Percentiles rank a stretch among this genome's conserved stretches.
These are phyloP conservation scores for Bathelium albidoporum DNA, from an alignment of 495 filamentous ascomycete genomes.

Conservation along the genomic window DNA sequence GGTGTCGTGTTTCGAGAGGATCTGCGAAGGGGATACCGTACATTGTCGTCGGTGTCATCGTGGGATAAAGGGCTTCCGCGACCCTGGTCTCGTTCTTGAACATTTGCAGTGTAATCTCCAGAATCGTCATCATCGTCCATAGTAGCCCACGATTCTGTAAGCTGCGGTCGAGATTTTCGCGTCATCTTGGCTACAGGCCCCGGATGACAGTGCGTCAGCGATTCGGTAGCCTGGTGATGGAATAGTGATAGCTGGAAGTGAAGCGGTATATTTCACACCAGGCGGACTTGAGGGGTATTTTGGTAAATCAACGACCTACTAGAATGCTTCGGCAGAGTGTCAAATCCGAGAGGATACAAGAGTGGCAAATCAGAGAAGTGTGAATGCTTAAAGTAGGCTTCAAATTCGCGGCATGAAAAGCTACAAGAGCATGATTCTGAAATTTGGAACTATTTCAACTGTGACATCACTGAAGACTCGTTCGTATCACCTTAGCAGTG, in stretches of 20 bases:
- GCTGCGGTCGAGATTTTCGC: conserved; percentile 15
- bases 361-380: conserved; percentile 3
- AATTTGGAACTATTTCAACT: too few species aligned
- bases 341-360: too few species aligned
- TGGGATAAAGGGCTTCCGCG: not conserved
- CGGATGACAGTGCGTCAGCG: too few species aligned
- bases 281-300: too few species aligned
- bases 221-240: too few species aligned
- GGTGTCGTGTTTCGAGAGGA: not conserved
- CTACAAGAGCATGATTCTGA: not conserved
- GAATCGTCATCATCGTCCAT: conserved; percentile 21
- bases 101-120: conserved; percentile 1
- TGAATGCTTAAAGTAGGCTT: not conserved
- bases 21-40: conserved; percentile 1
- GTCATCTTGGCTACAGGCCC: not conserved
- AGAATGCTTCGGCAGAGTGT: too few species aligned
- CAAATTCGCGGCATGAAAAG: not conserved
- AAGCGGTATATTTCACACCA: too few species aligned
- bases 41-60: not conserved
- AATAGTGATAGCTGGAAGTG: too few species aligned
- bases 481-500: too few species aligned
- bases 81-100: conserved; percentile 12
- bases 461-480: too few species aligned
- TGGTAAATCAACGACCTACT: too few species aligned
- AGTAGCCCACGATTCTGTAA: conserved; percentile 28